Evolutionary conservation across 345 rosid genomes (phyloP), one percentile per base, ranked within the genome.

Genomic region (Sonneratia alba): DNA sequence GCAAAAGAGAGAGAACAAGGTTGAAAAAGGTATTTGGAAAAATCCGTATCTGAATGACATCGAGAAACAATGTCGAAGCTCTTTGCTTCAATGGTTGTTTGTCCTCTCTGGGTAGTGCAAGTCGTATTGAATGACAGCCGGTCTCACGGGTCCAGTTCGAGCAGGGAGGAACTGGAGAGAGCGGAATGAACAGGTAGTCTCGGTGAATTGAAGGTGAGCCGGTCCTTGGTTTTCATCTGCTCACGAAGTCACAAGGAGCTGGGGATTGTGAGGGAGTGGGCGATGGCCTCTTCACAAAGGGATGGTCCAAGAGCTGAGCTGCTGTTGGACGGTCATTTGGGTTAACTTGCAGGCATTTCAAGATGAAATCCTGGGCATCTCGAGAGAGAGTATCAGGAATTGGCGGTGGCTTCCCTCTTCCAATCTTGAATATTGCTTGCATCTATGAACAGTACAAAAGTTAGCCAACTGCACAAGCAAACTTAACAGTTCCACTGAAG

Each of bases 351-450:
- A 77, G 62, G 61, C 79, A 77, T 15, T 62, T 64, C 13, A 63
- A n/a, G 67, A 77, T 72, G 34, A 77, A 77, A 67, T 77, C 77
- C 14, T 21, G 71, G 5, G 74, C 71, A 2, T 73, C 74, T 6
- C 15, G 7, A 2, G 71, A 57, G 4, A 73, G 34, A 37, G 43
- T 36, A 37, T 70, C 62, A 4, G 74, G 72, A 70, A 77, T 36
- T 13, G 48, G 66, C 0, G 79, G 79, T 2, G 57, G 75, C 37
- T 63, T 70, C 9, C 76, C 79, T n/a, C 21, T 64, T n/a, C 73
- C 76, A 6, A 77, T 70, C 51, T 19, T 32, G 36, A 70, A 70
- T 7, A 75, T 48, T 27, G 78, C 78, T 70, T 64, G 66, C 78
- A 65, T 53, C 78, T 75, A 53, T 43, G 15, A 53, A 37, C 36